Conservation (phyloP, 768 basidiomycete genomes). For the Postia placenta region DNA sequence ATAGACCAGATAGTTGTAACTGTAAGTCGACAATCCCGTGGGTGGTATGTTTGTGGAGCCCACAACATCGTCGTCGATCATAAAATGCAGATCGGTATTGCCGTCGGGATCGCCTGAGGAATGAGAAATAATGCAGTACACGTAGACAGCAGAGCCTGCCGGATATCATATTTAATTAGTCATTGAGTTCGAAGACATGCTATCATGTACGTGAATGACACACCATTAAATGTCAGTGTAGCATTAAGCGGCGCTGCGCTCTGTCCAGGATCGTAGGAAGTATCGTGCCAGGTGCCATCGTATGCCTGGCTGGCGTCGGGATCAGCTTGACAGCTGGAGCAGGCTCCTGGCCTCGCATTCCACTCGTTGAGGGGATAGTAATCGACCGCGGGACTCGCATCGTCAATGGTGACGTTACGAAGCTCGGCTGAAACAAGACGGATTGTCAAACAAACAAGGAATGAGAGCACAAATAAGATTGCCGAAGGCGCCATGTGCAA, state of each 20-base stretch:
- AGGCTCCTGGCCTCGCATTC: slow-evolving; percentile 3
- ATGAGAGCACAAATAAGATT: not conserved
- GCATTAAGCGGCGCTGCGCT: slow-evolving; percentile 22
- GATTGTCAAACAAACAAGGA: not conserved
- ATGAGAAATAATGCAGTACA: slow-evolving; percentile 32
- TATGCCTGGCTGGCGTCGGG: slow-evolving; percentile 2
- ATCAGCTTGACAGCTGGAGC: slow-evolving; percentile 6
- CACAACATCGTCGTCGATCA: slow-evolving; percentile 27
- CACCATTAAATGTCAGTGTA: slow-evolving; percentile 31
- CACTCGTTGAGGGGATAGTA: slow-evolving; percentile 6
- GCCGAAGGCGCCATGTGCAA: too few species aligned
- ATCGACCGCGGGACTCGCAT: not conserved
- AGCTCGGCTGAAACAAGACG: not conserved
- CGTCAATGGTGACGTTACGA: slow-evolving; percentile 1
- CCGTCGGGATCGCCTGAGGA: slow-evolving; percentile 19
- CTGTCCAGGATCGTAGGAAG: slow-evolving; percentile 7
- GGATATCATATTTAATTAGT: not conserved
- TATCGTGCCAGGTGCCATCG: slow-evolving; percentile 12
- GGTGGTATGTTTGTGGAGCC: slow-evolving; percentile 24
- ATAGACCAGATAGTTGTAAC: slow-evolving; percentile 33
- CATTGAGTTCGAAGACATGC: not conserved
- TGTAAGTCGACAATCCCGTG: slow-evolving; percentile 16
- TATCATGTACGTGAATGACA: too few species aligned
- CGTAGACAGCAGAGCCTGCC: slow-evolving; percentile 39
- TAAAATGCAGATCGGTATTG: slow-evolving; percentile 31